Evolutionary conservation across 116 monocot species (phyloP), one percentile per base, ranked within the genome.

Genomic region (Thalassia testudinum): DNA sequence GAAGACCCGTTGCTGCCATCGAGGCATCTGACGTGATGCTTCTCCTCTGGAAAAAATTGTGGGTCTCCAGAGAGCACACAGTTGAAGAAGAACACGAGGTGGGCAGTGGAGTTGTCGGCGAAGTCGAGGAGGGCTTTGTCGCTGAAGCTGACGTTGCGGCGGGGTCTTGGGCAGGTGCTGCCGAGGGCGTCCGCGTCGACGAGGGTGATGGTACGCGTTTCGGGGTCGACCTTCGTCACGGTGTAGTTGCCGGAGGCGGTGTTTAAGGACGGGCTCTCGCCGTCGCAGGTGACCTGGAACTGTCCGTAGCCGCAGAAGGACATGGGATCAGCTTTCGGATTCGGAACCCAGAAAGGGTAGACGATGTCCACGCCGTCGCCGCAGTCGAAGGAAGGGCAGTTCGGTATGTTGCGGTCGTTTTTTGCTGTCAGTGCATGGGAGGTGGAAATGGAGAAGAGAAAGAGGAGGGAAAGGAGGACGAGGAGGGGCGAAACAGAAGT

Each of bases 51-150:
- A 2, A 14, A 0, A 6, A 6, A 12, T 34, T 10, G 30, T 5
- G 30, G 30, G 30, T 10, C 6, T 34, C 6, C 10, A 34, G 30
- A 34, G 61, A 14, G 70, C 3, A 5, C 30, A 10, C 66, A 66
- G 54, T 63, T 34, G 62, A 63, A 59, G 71, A 56, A 72, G 49
- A 68, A 57, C 8, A 55, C 55, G 54, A 71, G 56, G 43, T 52
- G 43, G 17, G n/a, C 3, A 34, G 3, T 24, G 19, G 53, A 57
- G 12, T 16, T 12, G n/a, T 40, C 3, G 21, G 47, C 13, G 50
- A 38, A 64, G 21, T 2, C 1, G 24, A 76, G 24, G 14, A 6
- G 0, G 12, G 58, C 27, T 11, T 40, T 7, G 25, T 2, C 6
- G 28, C 20, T 66, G 19, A 67, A 15, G 50, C 61, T 57, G 24